A percentile compares a stretch with the other conserved stretches of the same genome.
phyloP scores from a whole-genome alignment of 257 asterid species.

The Penstemon eatonii region DNA sequence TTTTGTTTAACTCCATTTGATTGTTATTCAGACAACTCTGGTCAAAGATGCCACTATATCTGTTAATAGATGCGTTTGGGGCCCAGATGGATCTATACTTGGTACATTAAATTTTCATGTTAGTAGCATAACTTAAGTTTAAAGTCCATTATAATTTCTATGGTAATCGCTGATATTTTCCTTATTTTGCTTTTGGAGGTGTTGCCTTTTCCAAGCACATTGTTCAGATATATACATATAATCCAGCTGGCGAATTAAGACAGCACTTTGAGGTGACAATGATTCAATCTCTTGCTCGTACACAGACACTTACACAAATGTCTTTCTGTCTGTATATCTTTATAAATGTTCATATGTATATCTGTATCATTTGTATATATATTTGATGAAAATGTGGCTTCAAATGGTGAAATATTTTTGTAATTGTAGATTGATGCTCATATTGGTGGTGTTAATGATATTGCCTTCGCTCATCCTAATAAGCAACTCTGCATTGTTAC shows the following conservation, averaged over 20 bases:
- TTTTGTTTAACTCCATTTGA: constrained; percentile 17
- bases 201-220: constrained; percentile 90
- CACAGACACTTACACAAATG: background rate
- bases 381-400: constrained; percentile 7
- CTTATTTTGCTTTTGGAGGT: constrained; percentile 44
- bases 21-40: constrained; percentile 67
- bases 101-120: constrained; percentile 47
- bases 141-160: background rate
- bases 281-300: background rate
- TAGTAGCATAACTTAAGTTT: constrained; percentile 8
- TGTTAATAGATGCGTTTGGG: constrained; percentile 94
- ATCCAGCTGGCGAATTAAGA: constrained; percentile 71
- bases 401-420: constrained; percentile 23
- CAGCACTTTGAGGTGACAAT: constrained; percentile 72
- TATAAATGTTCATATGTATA: background rate
- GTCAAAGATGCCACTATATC: constrained; percentile 86
- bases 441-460: constrained; percentile 88
- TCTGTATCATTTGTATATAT: background rate
- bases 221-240: constrained; percentile 78
- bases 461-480: constrained; percentile 92
- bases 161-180: background rate
- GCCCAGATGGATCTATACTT: constrained; percentile 92
- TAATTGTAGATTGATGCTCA: constrained; percentile 89
- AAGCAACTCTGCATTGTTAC: constrained; percentile 93
- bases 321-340: background rate